A percentile compares a stretch with the other conserved stretches of the same genome.
Conservation (phyloP, 2,329 filamentous ascomycete genomes). For the Penicillium concentricum region DNA sequence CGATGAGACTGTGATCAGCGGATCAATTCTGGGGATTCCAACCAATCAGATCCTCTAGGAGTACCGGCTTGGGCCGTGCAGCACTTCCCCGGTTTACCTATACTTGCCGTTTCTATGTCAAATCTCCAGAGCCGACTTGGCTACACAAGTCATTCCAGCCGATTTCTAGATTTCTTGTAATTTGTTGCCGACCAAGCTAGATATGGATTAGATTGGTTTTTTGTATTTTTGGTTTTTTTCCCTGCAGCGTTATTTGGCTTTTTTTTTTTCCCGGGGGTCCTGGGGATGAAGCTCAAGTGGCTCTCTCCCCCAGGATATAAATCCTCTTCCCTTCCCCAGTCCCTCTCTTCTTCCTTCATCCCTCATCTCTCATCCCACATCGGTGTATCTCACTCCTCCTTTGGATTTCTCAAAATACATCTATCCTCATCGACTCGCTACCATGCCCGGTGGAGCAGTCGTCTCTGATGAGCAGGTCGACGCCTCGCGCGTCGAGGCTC, state of each 20-base stretch:
- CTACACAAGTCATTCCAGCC: conserved; percentile 1
- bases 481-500: conserved; percentile 57
- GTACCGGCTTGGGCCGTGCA: neutral
- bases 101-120: neutral
- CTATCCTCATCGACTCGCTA: neutral
- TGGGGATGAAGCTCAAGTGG: neutral
- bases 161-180: neutral
- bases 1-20: neutral
- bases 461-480: conserved; percentile 43
- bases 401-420: neutral
- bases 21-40: neutral
- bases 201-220: neutral
- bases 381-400: neutral
- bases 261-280: neutral
- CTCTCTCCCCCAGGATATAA: neutral
- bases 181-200: neutral
- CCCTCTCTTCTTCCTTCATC: neutral
- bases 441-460: conserved; percentile 29
- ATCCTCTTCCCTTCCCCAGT: neutral
- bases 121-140: neutral
- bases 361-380: neutral
- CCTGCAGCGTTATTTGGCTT: neutral
- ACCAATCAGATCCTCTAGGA: neutral
- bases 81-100: conserved; percentile 7
- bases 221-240: neutral